Percentiles rank a stretch among this genome's conserved stretches.
These are phyloP conservation scores for Lasiosphaeriaceae sp. DNA, from an alignment of 495 filamentous ascomycete genomes.

Conservation along the genomic window DNA sequence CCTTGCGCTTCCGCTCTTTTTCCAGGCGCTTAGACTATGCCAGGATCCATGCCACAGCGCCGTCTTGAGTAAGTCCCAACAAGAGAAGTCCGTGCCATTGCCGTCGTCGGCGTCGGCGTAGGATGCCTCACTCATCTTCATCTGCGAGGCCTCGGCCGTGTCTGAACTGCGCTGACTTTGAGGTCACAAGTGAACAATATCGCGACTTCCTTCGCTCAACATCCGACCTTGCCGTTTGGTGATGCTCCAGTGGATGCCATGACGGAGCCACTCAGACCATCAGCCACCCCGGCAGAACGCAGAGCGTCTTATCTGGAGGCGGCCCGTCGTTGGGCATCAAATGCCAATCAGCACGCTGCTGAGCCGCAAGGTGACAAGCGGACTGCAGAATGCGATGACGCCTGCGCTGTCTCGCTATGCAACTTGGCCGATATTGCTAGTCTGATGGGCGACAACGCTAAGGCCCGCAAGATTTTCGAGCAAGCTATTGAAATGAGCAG, in stretches of 20 bases:
- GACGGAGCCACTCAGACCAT: constrained; percentile 21
- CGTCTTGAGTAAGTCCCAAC: constrained; percentile 54
- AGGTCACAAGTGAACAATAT: constrained; percentile 63
- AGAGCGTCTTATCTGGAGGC: constrained; percentile 53
- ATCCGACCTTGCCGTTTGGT: constrained; percentile 37
- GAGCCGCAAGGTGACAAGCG: constrained; percentile 47
- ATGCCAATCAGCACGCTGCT: constrained; percentile 59
- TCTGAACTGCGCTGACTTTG: neutral
- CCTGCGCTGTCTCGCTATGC: constrained; percentile 76
- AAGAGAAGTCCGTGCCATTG: no score
- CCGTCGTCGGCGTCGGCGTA: neutral
- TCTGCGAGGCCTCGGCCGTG: neutral
- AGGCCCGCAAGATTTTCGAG: constrained; percentile 59
- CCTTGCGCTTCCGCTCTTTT: constrained; percentile 80
- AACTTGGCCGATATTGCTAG: constrained; percentile 82
- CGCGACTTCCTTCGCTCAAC: constrained; percentile 61
- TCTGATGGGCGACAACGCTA: constrained; percentile 58
- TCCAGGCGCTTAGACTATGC: constrained; percentile 76
- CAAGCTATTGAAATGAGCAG: constrained; percentile 63
- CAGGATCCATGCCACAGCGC: constrained; percentile 62
- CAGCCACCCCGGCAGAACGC: constrained; percentile 33
- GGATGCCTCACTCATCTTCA: neutral
- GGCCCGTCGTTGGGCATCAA: constrained; percentile 69
- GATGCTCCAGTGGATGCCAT: constrained; percentile 34
- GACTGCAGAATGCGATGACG: constrained; percentile 79